Evolutionary conservation across 345 rosid genomes (phyloP), one percentile per base, ranked within the genome.

Genomic region (Adansonia digitata): DNA sequence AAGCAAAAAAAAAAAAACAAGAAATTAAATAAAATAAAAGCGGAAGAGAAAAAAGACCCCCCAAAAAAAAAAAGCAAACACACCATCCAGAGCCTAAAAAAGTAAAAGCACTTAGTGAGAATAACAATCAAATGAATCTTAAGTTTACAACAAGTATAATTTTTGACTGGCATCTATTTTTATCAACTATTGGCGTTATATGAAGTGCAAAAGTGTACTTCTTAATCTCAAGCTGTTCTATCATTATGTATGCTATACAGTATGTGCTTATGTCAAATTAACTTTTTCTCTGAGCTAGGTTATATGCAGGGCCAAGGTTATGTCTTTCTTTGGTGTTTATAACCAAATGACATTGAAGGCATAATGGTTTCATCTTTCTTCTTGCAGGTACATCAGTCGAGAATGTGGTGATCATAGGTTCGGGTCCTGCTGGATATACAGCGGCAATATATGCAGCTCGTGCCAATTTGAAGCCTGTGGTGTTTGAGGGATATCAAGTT

Each of bases 391-490:
- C 85, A 82, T 88, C 84, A 64, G 87, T 92, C 3, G 98, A 95
- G 85, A 95, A 95, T 81, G 77, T 95, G 66, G 98, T 93, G 66
- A 91, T 95, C 31, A 82, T 95, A 67, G 99, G 98, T 39, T 95
- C 99, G 1, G 99, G 99, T 74, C 99, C 98, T 5, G 99, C 99
- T 17, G 99, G 99, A 59, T 95, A 92, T 81, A 92, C 98, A 3
- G 98, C 99, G 2, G 99, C 98, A 17, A 89, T 92, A 81, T 94
- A 94, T 81, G 98, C 99, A 1, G 99, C 97, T 34, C 90, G 99
- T 26, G 99, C 99, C n/a, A 94, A 94, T 88, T 86, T 94, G 85
- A 94, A 94, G 78, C 99, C 99, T 40, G 85, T 94, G 62, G 98
- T 94, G 20, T 94, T 94, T 52, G 98, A 94, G 79, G 99, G 99